Evolutionary conservation across 2,329 filamentous ascomycete species (phyloP).

Genomic region (Trichophaea hybrida): DNA sequence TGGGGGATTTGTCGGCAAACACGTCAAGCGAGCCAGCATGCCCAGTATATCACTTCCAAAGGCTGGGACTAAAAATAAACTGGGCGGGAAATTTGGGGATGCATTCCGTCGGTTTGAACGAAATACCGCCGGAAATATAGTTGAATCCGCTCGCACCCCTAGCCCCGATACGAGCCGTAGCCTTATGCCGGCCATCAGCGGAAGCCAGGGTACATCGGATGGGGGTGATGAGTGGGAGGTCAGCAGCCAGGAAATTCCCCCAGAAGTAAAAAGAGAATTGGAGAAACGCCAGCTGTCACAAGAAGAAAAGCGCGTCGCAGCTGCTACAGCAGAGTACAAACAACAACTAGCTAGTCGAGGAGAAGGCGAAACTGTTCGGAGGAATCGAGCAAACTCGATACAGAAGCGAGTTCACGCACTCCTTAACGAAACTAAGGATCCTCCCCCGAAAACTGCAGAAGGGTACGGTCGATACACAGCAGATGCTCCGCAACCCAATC

Average conservation of each 20-base stretch:
- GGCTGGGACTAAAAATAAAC: slow-evolving; percentile 54
- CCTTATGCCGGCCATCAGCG: slow-evolving; percentile 49
- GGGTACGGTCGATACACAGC: slow-evolving; percentile 83
- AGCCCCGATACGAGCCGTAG: slow-evolving; percentile 30
- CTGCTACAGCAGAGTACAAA: slow-evolving; percentile 77
- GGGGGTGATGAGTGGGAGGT: slow-evolving; percentile 52
- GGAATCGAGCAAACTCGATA: slow-evolving; percentile 63
- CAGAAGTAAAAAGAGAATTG: slow-evolving; percentile 78
- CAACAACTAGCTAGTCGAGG: slow-evolving; percentile 53
- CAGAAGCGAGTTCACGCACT: slow-evolving; percentile 81
- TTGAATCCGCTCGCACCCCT: slow-evolving; percentile 20
- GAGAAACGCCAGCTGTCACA: slow-evolving; percentile 68
- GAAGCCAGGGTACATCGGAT: slow-evolving; percentile 57
- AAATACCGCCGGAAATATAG: slow-evolving; percentile 32
- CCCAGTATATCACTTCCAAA: slow-evolving; percentile 52
- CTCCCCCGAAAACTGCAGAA: slow-evolving; percentile 57
- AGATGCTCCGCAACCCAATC: slow-evolving; percentile 20
- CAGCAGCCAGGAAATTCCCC: slow-evolving; percentile 46
- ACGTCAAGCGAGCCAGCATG: slow-evolving; percentile 59
- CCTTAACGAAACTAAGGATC: slow-evolving; percentile 56
- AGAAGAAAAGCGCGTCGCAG: slow-evolving; percentile 80
- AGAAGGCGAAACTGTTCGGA: slow-evolving; percentile 36
- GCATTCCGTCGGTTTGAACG: slow-evolving; percentile 84
- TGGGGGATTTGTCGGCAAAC: slow-evolving; percentile 34
- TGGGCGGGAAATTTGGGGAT: slow-evolving; percentile 82